Percentiles rank a stretch among this genome's conserved stretches.
Evolutionary conservation across 257 asterid genomes (phyloP).

Genomic region (Penstemon barbatus): DNA sequence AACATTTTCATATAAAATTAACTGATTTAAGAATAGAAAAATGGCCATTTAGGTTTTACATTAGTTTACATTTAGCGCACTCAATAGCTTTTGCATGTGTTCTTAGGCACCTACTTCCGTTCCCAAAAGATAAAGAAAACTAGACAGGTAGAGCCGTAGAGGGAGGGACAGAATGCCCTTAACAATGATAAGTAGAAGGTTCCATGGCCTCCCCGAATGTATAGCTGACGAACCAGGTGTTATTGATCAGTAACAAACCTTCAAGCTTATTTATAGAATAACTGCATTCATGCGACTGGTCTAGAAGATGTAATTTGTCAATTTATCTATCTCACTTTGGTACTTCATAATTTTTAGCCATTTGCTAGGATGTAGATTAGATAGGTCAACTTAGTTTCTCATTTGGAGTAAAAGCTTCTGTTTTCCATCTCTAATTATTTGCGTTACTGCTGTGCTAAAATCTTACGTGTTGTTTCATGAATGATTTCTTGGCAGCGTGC

Average conservation of each 20-base stretch:
- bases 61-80: slow-evolving; percentile 11
- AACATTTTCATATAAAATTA: slow-evolving; percentile 9
- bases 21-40: slow-evolving; percentile 7
- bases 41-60: slow-evolving; percentile 2
- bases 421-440: slow-evolving; percentile 12
- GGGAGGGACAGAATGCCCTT: background rate
- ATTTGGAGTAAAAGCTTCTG: slow-evolving; percentile 13
- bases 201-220: background rate
- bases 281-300: slow-evolving; percentile 3
- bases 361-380: slow-evolving; percentile 13
- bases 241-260: slow-evolving; percentile 19
- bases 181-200: background rate
- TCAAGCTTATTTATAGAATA: slow-evolving; percentile 19
- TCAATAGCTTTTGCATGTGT: background rate
- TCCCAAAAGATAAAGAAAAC: background rate
- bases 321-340: slow-evolving; percentile 12
- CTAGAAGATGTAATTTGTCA: slow-evolving; percentile 20
- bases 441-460: slow-evolving; percentile 22
- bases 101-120: background rate
- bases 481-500: slow-evolving; percentile 66
- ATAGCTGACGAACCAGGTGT: slow-evolving; percentile 17
- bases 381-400: slow-evolving; percentile 21
- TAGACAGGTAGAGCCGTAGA: background rate
- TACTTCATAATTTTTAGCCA: slow-evolving; percentile 12
- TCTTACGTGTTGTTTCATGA: slow-evolving; percentile 24